Base-by-base conservation (phyloP, 495 filamentous ascomycete species). In the Neurospora sp. region DNA sequence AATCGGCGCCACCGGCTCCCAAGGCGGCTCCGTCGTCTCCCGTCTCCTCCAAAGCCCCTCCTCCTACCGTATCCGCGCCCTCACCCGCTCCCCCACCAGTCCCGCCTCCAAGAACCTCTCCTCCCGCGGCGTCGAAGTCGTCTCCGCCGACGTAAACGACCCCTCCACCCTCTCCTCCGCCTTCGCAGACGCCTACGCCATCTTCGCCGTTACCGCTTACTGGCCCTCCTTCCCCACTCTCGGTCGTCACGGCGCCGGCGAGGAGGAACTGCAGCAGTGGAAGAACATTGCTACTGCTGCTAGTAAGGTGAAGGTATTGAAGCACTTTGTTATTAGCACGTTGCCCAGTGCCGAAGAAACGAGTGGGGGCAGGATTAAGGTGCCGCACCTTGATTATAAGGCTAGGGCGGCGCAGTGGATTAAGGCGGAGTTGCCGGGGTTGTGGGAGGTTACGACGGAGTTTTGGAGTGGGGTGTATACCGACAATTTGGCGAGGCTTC, bases 21-120 rank as follows among this genome's bases (percentile, higher is more conserved):
- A 77, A 69, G 76, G 70, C 71, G 72, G 74, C 41, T 70, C 70
- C n/a, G 76, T 77, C 35, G 76, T 77, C 39, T 74, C 72, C 68
- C 16, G 42, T 3, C 14, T 72, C 42, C 46, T 77, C 37, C 44
- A 69, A 37, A 71, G 70, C 53, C 72, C 46, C 5, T 72, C 76
- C 9, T 68, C 42, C 59, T 77, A 69, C 65, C 73, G 68, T 42
- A 41, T 77, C 68, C 76, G 76, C n/a, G 74, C 72, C 72, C 39
- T 77, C 11, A 77, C 72, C 3, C 76, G 76, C 40, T 75, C 31
- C 75, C 39, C 70, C 74, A 39, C 68, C 12, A 71, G 74, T 68
- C 72, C 68, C 10, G 44, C 72, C 11, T 74, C 74, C 27, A 72
- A 77, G 46, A 53, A 71, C 39, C 59, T 77, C 12, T 48, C 76